Evolutionary conservation across 345 rosid genomes (phyloP).

Genomic region (Microcos paniculata): DNA sequence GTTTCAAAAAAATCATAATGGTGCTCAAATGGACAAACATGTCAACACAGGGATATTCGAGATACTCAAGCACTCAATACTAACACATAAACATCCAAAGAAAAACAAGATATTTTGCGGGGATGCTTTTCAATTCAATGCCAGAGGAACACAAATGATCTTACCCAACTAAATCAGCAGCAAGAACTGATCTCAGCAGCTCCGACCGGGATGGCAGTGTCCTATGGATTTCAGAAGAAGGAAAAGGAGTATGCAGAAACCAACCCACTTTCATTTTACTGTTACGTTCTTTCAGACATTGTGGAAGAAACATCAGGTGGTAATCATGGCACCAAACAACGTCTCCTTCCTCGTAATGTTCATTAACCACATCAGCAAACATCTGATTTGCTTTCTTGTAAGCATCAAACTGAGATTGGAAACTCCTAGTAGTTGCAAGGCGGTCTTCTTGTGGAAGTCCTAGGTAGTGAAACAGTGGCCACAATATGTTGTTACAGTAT

Average conservation of each 20-base stretch:
- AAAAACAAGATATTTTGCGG: not conserved
- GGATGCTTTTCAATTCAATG: not conserved
- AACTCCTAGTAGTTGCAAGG: slow-evolving; percentile 56
- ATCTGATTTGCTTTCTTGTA: slow-evolving; percentile 59
- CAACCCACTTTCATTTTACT: slow-evolving; percentile 56
- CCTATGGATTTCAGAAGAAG: slow-evolving; percentile 61
- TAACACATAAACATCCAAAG: not conserved
- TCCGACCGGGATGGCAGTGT: slow-evolving; percentile 55
- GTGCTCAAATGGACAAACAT: not conserved
- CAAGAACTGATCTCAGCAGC: slow-evolving; percentile 53
- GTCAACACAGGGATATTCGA: slow-evolving; percentile 4
- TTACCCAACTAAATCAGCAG: slow-evolving; percentile 62
- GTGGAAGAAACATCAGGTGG: slow-evolving; percentile 60
- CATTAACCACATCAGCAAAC: slow-evolving; percentile 56
- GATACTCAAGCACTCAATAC: not conserved
- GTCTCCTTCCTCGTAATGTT: slow-evolving; percentile 52
- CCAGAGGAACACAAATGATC: slow-evolving; percentile 7
- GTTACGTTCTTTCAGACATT: slow-evolving; percentile 45
- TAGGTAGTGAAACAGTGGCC: slow-evolving; percentile 68
- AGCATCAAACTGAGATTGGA: slow-evolving; percentile 63
- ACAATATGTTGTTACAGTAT: slow-evolving; percentile 57
- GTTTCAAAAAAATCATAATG: not conserved
- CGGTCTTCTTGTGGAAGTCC: slow-evolving; percentile 65
- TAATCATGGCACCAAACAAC: slow-evolving; percentile 71
- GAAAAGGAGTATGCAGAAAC: slow-evolving; percentile 64